Conservation (phyloP, 192 early-diverging fungal genomes). For the Backusella westeae region DNA sequence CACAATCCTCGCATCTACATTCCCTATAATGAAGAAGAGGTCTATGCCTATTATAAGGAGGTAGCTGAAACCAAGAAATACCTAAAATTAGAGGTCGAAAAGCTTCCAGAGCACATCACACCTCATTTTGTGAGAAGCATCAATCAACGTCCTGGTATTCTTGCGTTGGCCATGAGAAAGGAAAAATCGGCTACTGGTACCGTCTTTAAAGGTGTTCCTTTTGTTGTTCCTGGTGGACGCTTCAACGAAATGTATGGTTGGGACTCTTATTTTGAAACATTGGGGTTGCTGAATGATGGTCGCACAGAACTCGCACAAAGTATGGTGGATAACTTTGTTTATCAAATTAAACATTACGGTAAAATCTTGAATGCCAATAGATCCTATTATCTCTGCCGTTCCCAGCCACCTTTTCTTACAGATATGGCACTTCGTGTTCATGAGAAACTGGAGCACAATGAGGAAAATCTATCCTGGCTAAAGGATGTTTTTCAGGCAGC, state of each 20-base stretch:
- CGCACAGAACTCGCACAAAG: conserved; percentile 82
- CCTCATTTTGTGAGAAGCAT: conserved; percentile 89
- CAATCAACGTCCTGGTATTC: conserved; percentile 86
- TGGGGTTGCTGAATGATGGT: conserved; percentile 87
- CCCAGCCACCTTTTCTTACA: conserved; percentile 98
- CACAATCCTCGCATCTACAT: conserved; percentile 88
- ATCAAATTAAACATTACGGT: conserved; percentile 97
- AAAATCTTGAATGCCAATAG: conserved; percentile 99
- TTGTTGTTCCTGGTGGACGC: conserved; percentile 96
- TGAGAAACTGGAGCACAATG: conserved; percentile 61
- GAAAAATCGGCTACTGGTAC: neutral
- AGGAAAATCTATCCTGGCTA: conserved; percentile 58
- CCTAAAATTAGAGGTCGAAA: conserved; percentile 75
- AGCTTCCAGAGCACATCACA: conserved; percentile 83
- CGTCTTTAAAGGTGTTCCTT: conserved; percentile 70
- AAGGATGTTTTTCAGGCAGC: conserved; percentile 63
- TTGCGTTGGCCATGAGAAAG: conserved; percentile 72
- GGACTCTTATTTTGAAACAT: conserved; percentile 95
- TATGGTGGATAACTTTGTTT: conserved; percentile 98
- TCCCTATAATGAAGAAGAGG: conserved; percentile 80
- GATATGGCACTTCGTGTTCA: conserved; percentile 91
- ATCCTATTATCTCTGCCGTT: conserved; percentile 93
- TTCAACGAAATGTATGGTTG: conserved; percentile 99
- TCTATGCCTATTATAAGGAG: conserved; percentile 75
- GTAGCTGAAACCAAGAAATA: conserved; percentile 65